A percentile compares a stretch with the other conserved stretches of the same genome.
phyloP scores from a whole-genome alignment of 2,329 filamentous ascomycete genomes.

The Pseudogymnoascus sp. region DNA sequence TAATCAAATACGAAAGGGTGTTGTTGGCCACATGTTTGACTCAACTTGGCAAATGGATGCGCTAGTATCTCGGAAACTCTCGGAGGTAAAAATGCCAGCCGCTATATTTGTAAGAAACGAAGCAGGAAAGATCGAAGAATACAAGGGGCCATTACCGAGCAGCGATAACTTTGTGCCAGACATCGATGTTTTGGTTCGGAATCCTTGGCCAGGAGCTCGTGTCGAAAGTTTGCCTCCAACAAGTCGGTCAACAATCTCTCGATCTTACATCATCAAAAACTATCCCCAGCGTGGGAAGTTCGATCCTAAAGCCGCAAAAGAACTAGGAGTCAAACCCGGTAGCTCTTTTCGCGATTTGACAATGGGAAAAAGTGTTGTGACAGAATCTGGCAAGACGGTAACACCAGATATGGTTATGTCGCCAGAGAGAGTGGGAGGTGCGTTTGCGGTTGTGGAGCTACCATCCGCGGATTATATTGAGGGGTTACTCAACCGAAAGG shows the following conservation, averaged over 20 bases:
- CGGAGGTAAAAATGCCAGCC: constrained; percentile 58
- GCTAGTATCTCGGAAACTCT: constrained; percentile 56
- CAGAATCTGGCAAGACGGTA: constrained; percentile 56
- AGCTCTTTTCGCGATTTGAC: constrained; percentile 52
- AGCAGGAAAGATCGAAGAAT: constrained; percentile 57
- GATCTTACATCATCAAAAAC: constrained; percentile 81
- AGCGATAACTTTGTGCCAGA: constrained; percentile 44
- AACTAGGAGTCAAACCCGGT: constrained; percentile 54
- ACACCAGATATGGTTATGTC: constrained; percentile 84
- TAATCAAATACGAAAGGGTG: constrained; percentile 45
- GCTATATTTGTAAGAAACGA: constrained; percentile 60
- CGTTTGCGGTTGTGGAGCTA: constrained; percentile 73
- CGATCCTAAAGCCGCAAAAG: constrained; percentile 52
- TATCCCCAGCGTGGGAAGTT: constrained; percentile 76
- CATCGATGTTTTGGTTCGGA: constrained; percentile 62
- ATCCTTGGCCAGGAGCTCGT: constrained; percentile 68
- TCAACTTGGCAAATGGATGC: constrained; percentile 66
- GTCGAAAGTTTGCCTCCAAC: constrained; percentile 60
- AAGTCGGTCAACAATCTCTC: constrained; percentile 52
- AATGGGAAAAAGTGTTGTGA: constrained; percentile 52
- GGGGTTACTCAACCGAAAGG: constrained; percentile 57
- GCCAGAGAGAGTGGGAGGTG: constrained; percentile 55
- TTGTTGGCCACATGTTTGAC: constrained; percentile 72
- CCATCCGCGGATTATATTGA: constrained; percentile 63
- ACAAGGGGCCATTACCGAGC: constrained; percentile 58